A percentile compares a stretch with the other conserved stretches of the same genome.
phyloP scores from a whole-genome alignment of 169 alveolate genomes.

The Pseudocohnilembus persalinus region DNA sequence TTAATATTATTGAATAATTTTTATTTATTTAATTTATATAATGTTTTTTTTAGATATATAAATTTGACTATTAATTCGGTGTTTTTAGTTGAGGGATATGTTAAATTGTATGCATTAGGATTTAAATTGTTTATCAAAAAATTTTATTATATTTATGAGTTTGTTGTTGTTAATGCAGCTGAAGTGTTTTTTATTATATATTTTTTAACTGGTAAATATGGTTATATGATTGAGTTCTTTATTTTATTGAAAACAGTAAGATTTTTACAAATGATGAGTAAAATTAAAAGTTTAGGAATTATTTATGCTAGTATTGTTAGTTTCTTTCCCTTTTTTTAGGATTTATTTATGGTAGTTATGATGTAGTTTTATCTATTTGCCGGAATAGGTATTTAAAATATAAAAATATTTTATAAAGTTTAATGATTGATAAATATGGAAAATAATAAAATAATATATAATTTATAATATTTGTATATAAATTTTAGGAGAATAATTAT shows the following conservation, averaged over 20 bases:
- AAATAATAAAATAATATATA: no score
- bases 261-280: background rate
- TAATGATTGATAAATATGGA: no score
- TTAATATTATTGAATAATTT: no score
- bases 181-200: background rate
- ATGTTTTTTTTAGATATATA: background rate
- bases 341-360: background rate
- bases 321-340: background rate
- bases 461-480: no score
- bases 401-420: no score
- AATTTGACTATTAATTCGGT: background rate
- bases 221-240: background rate
- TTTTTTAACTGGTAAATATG: background rate
- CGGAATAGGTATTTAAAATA: background rate
- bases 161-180: background rate
- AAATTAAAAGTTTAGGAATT: background rate
- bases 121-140: background rate
- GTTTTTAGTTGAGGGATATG: background rate
- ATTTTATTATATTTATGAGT: background rate
- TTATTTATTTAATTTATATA: no score
- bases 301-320: background rate
- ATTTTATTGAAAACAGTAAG: background rate
- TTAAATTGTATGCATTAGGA: background rate
- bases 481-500: background rate
- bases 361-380: background rate